Evolutionary conservation across 2,329 filamentous ascomycete species (phyloP).

Genomic region (Fusarium albosuccineum): DNA sequence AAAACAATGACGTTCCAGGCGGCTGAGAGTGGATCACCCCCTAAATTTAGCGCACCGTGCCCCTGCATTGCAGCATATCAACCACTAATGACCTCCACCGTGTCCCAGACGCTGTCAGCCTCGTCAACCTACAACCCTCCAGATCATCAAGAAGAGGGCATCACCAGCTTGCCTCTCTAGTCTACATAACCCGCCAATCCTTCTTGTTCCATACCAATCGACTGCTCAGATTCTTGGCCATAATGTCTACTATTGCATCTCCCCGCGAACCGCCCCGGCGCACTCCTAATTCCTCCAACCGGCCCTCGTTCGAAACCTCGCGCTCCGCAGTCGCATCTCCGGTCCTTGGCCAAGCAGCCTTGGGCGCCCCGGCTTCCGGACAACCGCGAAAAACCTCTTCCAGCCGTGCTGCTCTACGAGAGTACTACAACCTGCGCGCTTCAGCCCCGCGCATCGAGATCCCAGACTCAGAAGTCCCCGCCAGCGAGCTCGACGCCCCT

Average conservation of each 20-base stretch:
- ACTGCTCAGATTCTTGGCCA: conserved; percentile 8
- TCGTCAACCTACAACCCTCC: conserved; percentile 23
- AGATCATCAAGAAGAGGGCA: background rate
- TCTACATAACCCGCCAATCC: background rate
- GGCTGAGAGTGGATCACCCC: conserved; percentile 36
- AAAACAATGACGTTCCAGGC: conserved; percentile 41
- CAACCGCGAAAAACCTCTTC: conserved; percentile 59
- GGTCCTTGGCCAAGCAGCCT: conserved; percentile 44
- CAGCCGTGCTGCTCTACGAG: conserved; percentile 88
- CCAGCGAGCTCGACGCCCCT: conserved; percentile 79
- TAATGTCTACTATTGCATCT: conserved; percentile 76
- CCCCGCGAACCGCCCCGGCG: conserved; percentile 70
- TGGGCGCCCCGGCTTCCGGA: conserved; percentile 4
- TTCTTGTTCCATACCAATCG: background rate
- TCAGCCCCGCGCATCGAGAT: conserved; percentile 59
- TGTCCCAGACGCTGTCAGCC: conserved; percentile 35
- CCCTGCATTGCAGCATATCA: conserved; percentile 28
- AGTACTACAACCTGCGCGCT: conserved; percentile 87
- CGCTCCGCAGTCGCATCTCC: conserved; percentile 72
- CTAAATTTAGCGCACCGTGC: conserved; percentile 36
- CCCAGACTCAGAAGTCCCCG: conserved; percentile 68
- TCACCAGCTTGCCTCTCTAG: background rate
- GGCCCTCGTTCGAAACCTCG: conserved; percentile 77
- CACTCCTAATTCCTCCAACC: conserved; percentile 79
- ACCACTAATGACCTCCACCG: conserved; percentile 39